Conservation (phyloP, 2,329 filamentous ascomycete genomes). For the Sporothrix dimorphospora region DNA sequence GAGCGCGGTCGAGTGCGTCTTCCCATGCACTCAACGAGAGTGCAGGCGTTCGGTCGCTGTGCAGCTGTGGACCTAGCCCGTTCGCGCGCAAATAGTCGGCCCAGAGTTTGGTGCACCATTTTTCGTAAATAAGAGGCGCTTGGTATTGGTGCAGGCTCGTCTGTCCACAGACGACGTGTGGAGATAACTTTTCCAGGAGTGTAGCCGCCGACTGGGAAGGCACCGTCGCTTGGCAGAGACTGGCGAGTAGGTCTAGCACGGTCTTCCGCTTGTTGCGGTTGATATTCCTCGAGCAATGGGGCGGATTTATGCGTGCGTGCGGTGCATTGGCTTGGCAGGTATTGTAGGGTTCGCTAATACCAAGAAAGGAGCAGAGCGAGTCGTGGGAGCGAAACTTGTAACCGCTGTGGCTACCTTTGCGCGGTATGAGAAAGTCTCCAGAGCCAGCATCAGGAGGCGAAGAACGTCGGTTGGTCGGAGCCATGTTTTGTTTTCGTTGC, state of each 20-base stretch:
- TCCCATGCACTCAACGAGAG: conserved; percentile 1
- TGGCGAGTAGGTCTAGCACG: background rate
- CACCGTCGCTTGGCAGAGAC: background rate
- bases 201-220: background rate
- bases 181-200: conserved; percentile 3
- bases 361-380: conserved; percentile 9
- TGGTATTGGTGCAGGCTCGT: background rate
- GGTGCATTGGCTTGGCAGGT: conserved; percentile 4
- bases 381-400: conserved; percentile 10
- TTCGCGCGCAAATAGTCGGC: background rate
- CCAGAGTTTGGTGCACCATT: conserved; percentile 5
- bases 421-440: background rate
- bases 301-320: background rate
- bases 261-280: background rate
- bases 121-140: background rate
- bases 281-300: conserved; percentile 9
- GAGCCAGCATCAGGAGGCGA: conserved; percentile 2
- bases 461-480: background rate
- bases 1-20: background rate
- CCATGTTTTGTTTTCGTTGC: background rate
- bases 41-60: background rate
- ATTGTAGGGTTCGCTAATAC: conserved; percentile 7
- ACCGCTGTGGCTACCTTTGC: background rate
- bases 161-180: conserved; percentile 10
- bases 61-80: conserved; percentile 6